Base-by-base conservation (phyloP, 2,329 filamentous ascomycete genomes). In the Pseudogymnoascus sp. region DNA sequence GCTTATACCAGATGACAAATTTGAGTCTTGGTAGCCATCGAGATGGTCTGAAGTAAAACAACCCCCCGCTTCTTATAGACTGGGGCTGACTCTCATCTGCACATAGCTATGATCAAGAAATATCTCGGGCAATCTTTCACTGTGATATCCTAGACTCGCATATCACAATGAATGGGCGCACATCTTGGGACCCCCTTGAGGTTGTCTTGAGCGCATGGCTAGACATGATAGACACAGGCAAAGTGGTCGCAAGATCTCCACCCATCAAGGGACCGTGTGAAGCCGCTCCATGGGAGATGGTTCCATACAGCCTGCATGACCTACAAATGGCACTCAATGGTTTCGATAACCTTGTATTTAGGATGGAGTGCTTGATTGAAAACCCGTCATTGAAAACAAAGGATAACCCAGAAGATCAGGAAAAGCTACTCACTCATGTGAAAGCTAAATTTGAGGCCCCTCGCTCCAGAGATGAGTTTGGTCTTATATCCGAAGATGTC, bases 161-260 rank as follows among this genome's bases (percentile, higher is more conserved):
- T 9, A 47, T 47, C 25, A 62, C 61, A 47, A 61, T 43, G 20
- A 67, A 67, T 50, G 62, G 63, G 20, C 64, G 63, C n/a, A 62
- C 59, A 39, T 36, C 58, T 11, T 67, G 66, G 65, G 28, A 66
- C 59, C 66, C 64, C 8, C 62, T 68, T 20, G 65, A 67, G 59
- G 60, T 63, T 14, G 61, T 67, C 16, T 59, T 68, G 16, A 61
- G 57, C 18, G 58, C 57, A 3, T 68, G 66, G 65, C 50, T 67
- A 2, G 62, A 59, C 28, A 64, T 66, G 60, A 61, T 66, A 16
- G 58, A 61, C 12, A 54, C 59, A 1, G 61, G 63, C 36, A 68
- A 67, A 54, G 41, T 66, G 18, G 41, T 57, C 9, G 65, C 63
- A 20, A 25, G 39, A 43, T 14, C 39, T 9, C 37, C 25, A 35